These are phyloP conservation scores for Alternaria conjuncta DNA, from an alignment of 2,329 filamentous ascomycete genomes.

Conservation along the genomic window DNA sequence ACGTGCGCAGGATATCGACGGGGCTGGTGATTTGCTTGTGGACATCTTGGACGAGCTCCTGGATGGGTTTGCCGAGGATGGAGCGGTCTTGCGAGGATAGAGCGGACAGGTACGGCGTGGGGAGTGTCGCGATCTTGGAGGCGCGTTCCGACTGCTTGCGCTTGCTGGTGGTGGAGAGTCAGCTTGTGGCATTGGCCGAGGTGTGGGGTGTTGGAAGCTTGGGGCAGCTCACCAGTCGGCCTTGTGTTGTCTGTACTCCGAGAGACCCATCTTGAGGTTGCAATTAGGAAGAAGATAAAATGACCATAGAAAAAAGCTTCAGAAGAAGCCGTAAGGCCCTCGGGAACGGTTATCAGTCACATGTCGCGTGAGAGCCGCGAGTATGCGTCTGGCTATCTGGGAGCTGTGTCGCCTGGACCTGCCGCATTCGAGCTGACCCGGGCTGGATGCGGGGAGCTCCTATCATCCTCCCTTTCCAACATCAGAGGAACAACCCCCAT, in stretches of 20 bases:
- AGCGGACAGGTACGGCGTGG: constrained; percentile 67
- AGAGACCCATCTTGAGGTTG: constrained; percentile 57
- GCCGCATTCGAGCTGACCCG: constrained; percentile 10
- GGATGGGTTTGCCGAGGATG: constrained; percentile 76
- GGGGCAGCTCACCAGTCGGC: constrained; percentile 68
- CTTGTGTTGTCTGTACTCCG: constrained; percentile 74
- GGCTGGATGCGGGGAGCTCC: constrained; percentile 14
- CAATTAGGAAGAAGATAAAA: neutral
- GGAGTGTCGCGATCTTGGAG: constrained; percentile 71
- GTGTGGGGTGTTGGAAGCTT: constrained; percentile 14
- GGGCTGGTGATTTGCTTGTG: constrained; percentile 71
- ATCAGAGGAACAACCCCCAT: neutral
- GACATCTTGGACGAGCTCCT: constrained; percentile 77
- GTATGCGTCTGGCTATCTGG: constrained; percentile 11
- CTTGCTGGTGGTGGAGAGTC: constrained; percentile 63
- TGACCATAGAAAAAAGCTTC: neutral
- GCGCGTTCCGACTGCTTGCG: constrained; percentile 80
- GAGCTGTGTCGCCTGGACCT: constrained; percentile 14
- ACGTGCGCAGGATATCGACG: constrained; percentile 78
- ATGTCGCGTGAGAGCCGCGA: constrained; percentile 16
- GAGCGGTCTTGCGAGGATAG: constrained; percentile 69
- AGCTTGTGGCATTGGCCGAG: constrained; percentile 10
- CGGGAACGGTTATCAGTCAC: constrained; percentile 18
- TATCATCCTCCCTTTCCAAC: neutral
- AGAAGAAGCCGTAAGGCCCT: neutral